Evolutionary conservation across 345 rosid genomes (phyloP).

Genomic region (Camelina hispida): DNA sequence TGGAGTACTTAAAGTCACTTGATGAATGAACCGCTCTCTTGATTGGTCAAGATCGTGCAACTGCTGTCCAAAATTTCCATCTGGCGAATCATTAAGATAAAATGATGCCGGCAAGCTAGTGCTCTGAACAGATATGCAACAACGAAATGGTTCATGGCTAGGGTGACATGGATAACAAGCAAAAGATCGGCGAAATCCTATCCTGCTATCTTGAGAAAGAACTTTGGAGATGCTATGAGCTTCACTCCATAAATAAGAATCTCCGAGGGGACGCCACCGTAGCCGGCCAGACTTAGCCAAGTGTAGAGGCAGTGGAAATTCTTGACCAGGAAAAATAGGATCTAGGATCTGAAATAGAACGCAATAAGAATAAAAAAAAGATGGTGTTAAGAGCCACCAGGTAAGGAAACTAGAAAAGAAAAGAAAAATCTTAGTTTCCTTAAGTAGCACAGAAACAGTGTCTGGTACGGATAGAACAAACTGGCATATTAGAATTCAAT

Average conservation of each 20-base stretch:
- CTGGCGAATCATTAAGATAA: constrained; percentile 42
- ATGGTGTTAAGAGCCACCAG: constrained; percentile 3
- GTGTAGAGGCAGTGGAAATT: constrained; percentile 88
- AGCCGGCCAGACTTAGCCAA: constrained; percentile 89
- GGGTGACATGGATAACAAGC: constrained; percentile 95
- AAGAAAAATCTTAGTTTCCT: neutral
- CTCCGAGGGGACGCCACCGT: constrained; percentile 90
- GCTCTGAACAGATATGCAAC: constrained; percentile 76
- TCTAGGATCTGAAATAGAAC: constrained; percentile 68
- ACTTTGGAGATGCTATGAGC: constrained; percentile 74
- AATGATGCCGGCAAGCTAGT: constrained; percentile 58
- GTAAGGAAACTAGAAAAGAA: constrained; percentile 5
- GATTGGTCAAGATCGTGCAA: constrained; percentile 49
- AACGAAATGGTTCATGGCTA: constrained; percentile 84
- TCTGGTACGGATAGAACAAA: constrained; percentile 20
- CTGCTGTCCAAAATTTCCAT: constrained; percentile 43
- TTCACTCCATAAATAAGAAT: constrained; percentile 92
- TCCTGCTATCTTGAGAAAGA: constrained; percentile 76
- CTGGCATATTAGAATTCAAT: constrained; percentile 22
- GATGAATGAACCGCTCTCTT: constrained; percentile 62
- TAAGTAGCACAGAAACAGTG: neutral
- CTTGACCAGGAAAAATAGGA: constrained; percentile 89
- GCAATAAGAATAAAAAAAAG: constrained; percentile 21
- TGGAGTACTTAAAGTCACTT: constrained; percentile 77
- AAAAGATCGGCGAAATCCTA: constrained; percentile 79